Evolutionary conservation across 2,329 filamentous ascomycete species (phyloP), one percentile per base, ranked within the genome.

Genomic region (Chrysoporthe deuterocubensis): DNA sequence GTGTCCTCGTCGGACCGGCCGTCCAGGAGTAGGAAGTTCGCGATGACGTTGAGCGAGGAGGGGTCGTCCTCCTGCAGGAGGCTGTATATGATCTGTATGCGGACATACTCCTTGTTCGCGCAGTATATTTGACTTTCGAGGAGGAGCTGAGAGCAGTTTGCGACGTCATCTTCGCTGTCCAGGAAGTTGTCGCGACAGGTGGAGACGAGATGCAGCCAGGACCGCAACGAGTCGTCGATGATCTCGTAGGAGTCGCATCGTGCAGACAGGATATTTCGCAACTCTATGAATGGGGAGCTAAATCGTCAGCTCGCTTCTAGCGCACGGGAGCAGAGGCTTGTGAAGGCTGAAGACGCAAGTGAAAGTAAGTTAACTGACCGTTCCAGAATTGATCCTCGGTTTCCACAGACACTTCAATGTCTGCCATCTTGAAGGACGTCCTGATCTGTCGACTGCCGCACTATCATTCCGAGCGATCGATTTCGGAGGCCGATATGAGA

Each of bases 1-100:
- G 90, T 90, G 37, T 83, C 80, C 75, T 97, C 93, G 77, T 95
- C 88, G 56, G 86, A 82, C 69, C 91, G 90, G 56, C 95, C 96
- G 78, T 98, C 94, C 74, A 95, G 91, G 32, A 98, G 87, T 44
- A 99, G 85, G 74, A 97, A 90, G 70, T 90, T 93, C 34, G 90
- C 87, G 69, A 97, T 92, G 69, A 94, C 85, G 78, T 97, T 92
- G 59, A 99, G 84, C n/a, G 90, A 88, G 44, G 88, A 87, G 21
- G 87, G 81, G 72, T 97, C 92, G 75, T 97, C 94, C 80, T 98
- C 96, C 85, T 97, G 85, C 72, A 97, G 81, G 64, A 99, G 84
- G 77, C 93, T 94, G 79, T 97, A 94, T 72, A 98, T 89, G 75
- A 99, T 93, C 81, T 98, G 96, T 57, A 89, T 92, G 71, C 95